phyloP scores from a whole-genome alignment of 306 rosid genomes.

The Astragalus membranaceus region DNA sequence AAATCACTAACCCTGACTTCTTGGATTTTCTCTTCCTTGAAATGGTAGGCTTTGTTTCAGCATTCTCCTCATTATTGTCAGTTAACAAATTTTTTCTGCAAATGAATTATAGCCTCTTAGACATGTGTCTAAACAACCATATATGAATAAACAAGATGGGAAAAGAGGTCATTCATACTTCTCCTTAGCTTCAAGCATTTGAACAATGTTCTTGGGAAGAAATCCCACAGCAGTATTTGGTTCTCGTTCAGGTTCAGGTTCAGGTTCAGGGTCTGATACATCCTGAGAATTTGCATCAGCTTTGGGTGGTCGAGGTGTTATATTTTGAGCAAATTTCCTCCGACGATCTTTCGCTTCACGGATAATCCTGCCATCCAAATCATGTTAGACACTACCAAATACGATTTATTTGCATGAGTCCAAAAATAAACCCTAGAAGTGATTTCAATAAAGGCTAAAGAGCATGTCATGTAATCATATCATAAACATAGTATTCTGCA shows the following conservation, averaged over 20 bases:
- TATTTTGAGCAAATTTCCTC: conserved; percentile 59
- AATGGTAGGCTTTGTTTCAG: conserved; percentile 22
- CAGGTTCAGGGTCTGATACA: conserved; percentile 24
- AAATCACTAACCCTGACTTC: conserved; percentile 52
- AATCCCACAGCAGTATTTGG: conserved; percentile 37
- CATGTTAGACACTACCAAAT: not conserved
- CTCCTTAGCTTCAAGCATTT: conserved; percentile 74
- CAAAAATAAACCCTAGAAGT: not conserved
- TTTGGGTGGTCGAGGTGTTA: conserved; percentile 52
- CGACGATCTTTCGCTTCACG: conserved; percentile 72
- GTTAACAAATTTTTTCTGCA: conserved; percentile 57
- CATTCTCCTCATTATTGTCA: conserved; percentile 54
- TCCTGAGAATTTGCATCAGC: conserved; percentile 27
- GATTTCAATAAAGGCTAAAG: not conserved
- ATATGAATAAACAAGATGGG: not conserved
- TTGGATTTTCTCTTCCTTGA: conserved; percentile 54
- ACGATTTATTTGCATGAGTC: not conserved
- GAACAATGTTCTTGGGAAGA: conserved; percentile 74
- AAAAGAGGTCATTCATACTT: conserved; percentile 47
- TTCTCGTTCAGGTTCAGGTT: conserved; percentile 8
- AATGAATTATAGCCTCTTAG: conserved; percentile 17
- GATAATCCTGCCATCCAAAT: conserved; percentile 43
- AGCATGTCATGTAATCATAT: not conserved
- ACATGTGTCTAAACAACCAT: not conserved
- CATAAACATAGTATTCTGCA: not conserved